Percentiles rank a stretch among this genome's conserved stretches.
phyloP scores from a whole-genome alignment of 495 filamentous ascomycete genomes.

The Cladorrhinum samala region DNA sequence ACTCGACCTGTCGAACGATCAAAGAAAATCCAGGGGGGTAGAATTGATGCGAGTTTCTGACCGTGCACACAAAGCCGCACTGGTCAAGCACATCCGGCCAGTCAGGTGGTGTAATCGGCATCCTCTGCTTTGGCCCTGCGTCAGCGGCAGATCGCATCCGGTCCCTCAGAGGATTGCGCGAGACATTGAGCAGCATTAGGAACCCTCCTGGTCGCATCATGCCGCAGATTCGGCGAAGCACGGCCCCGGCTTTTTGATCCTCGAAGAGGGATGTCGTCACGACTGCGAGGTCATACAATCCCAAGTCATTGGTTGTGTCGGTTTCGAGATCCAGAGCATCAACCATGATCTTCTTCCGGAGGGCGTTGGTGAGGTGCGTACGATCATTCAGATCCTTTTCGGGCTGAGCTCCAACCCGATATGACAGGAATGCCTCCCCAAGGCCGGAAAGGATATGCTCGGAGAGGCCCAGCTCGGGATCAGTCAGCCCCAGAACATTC shows the following conservation, averaged over 20 bases:
- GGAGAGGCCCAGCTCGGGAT: slow-evolving; percentile 22
- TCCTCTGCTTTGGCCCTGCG: background rate
- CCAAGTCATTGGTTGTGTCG: background rate
- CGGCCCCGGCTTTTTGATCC: background rate
- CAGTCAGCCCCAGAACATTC: slow-evolving; percentile 36
- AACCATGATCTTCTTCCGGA: slow-evolving; percentile 18
- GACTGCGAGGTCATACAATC: slow-evolving; percentile 33
- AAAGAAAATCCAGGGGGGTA: slow-evolving; percentile 27
- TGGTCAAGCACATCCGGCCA: slow-evolving; percentile 33
- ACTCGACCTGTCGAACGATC: slow-evolving; percentile 32
- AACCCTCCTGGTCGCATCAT: slow-evolving; percentile 39
- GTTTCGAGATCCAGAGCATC: slow-evolving; percentile 22
- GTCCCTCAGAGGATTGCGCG: slow-evolving; percentile 14
- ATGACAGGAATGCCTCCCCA: slow-evolving; percentile 28
- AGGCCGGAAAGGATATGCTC: slow-evolving; percentile 28
- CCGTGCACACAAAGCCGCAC: slow-evolving; percentile 26
- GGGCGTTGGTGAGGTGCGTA: background rate
- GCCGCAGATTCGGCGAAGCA: slow-evolving; percentile 19
- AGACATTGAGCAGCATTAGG: slow-evolving; percentile 31
- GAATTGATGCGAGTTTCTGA: slow-evolving; percentile 24
- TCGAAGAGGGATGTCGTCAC: slow-evolving; percentile 30
- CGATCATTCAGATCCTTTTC: slow-evolving; percentile 17
- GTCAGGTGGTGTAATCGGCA: slow-evolving; percentile 17
- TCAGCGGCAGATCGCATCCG: slow-evolving; percentile 14
- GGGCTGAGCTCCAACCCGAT: slow-evolving; percentile 17